phyloP scores from a whole-genome alignment of 2,329 filamentous ascomycete genomes.

The Fusarium ambrosium region DNA sequence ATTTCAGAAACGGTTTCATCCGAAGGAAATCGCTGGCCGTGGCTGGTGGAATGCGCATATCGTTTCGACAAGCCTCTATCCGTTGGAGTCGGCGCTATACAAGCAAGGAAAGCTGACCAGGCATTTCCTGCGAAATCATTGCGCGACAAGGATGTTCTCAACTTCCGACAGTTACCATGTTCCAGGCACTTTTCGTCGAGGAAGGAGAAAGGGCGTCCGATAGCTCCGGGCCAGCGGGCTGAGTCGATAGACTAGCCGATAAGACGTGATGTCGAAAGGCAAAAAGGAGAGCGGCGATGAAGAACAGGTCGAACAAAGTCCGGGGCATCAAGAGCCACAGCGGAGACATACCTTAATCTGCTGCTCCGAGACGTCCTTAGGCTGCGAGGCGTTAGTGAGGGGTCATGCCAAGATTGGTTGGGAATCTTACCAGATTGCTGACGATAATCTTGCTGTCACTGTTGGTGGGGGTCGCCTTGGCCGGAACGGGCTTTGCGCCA shows the following conservation, averaged over 20 bases:
- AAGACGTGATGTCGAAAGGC: slow-evolving; percentile 47
- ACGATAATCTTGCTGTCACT: slow-evolving; percentile 97
- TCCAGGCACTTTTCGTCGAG: slow-evolving; percentile 46
- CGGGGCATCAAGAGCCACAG: slow-evolving; percentile 76
- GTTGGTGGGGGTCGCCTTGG: slow-evolving; percentile 71
- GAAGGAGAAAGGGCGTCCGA: slow-evolving; percentile 52
- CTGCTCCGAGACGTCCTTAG: slow-evolving; percentile 93
- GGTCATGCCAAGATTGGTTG: neutral
- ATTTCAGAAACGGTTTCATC: slow-evolving; percentile 45
- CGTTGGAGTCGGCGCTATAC: slow-evolving; percentile 45
- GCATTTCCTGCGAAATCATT: slow-evolving; percentile 58
- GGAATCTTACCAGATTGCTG: slow-evolving; percentile 88
- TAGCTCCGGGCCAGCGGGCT: slow-evolving; percentile 42
- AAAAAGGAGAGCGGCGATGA: slow-evolving; percentile 56
- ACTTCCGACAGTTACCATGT: slow-evolving; percentile 63
- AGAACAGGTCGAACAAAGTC: slow-evolving; percentile 76
- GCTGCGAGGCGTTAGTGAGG: slow-evolving; percentile 72
- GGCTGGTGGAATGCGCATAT: slow-evolving; percentile 38
- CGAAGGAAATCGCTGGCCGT: slow-evolving; percentile 44
- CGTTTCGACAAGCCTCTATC: slow-evolving; percentile 43
- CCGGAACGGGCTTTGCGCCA: slow-evolving; percentile 72
- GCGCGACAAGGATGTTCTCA: slow-evolving; percentile 70
- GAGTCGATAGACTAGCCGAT: slow-evolving; percentile 35
- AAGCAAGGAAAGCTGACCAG: slow-evolving; percentile 64
- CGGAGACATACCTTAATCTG: slow-evolving; percentile 99